Base-by-base conservation (phyloP, 179 eudicot species). In the Patellifolia procumbens region DNA sequence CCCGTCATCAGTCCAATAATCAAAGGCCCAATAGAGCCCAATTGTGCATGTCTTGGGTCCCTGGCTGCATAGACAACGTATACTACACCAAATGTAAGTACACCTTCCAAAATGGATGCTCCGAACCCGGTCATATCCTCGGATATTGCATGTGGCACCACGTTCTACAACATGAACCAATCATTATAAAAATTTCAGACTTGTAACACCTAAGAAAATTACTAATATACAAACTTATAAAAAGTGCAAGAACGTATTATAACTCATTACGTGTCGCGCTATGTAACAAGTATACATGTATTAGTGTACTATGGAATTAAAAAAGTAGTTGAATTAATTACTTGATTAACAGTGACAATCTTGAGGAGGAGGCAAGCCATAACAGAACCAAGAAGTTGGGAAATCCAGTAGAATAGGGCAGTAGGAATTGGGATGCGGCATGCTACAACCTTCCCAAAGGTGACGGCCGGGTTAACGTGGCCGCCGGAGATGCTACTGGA, bases 111-210 rank as follows among this genome's bases (percentile, higher is more conserved):
- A 4, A 91, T 53, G 53, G 97, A 83, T 53, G 95, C 97, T 76
- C 95, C 97, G 9, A 95, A 91, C 72, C 97, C 97, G 45, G 98
- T 92, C 97, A 94, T 94, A 24, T 92, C 94, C 2, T 48, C 71
- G 0, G 91, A 85, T 22, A 94, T 88, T 45, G 83, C 84, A 60
- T 85, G 92, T 52, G 82, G 76, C 67, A 91, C 88, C 13, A 91
- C 84, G 43, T 88, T 88, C 98, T 94, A 79, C 79, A 68, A 70
- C 46, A 58, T 19, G 10, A 31, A 29, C 12, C 24, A 67, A n/a
- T 12, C 5, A 74, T 20, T 7, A 55, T 4, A 39, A 7, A 39
- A 2, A 37, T 39, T 39, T 39, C 45, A 39, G 8, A 31, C n/a
- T 7, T 26, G 19, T 8, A 20, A 7, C 58, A 37, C n/a, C 22